Conservation (phyloP, 108 stramenopile species). For the Cyclotella atomus region DNA sequence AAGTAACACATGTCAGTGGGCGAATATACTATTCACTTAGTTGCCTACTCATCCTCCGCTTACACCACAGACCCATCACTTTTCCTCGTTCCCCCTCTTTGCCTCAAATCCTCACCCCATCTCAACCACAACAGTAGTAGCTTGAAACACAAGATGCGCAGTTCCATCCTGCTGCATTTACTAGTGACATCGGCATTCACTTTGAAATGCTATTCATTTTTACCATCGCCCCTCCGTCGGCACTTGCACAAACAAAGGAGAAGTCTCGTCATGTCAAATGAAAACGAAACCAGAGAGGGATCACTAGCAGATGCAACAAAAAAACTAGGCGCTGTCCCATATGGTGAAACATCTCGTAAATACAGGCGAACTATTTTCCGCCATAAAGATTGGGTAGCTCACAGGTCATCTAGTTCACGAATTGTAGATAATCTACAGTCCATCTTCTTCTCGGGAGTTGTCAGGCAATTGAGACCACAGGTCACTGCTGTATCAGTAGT, state of each 20-base stretch:
- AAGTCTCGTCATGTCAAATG: not conserved
- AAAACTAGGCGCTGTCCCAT: slow-evolving; percentile 44
- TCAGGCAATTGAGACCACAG: slow-evolving; percentile 52
- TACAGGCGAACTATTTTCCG: slow-evolving; percentile 55
- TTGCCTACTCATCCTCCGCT: no score
- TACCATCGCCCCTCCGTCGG: not conserved
- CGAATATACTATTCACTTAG: no score
- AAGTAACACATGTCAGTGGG: no score
- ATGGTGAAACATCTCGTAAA: slow-evolving; percentile 48
- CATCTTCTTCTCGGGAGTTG: slow-evolving; percentile 56
- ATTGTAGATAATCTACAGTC: slow-evolving; percentile 45
- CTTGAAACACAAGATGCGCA: no score
- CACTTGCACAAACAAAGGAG: not conserved
- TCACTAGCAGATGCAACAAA: slow-evolving; percentile 44
- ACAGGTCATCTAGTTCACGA: slow-evolving; percentile 41
- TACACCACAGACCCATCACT: no score
- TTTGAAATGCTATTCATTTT: not conserved
- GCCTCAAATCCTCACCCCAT: no score
- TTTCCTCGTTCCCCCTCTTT: no score
- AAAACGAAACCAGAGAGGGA: slow-evolving; percentile 19
- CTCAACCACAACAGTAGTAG: no score
- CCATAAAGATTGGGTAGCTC: slow-evolving; percentile 52
- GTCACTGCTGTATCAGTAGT: slow-evolving; percentile 46
- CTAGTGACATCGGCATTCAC: not conserved
- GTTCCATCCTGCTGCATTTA: no score